phyloP scores from a whole-genome alignment of 805 yeast genomes.

The Tanozyma kutaoensis region DNA sequence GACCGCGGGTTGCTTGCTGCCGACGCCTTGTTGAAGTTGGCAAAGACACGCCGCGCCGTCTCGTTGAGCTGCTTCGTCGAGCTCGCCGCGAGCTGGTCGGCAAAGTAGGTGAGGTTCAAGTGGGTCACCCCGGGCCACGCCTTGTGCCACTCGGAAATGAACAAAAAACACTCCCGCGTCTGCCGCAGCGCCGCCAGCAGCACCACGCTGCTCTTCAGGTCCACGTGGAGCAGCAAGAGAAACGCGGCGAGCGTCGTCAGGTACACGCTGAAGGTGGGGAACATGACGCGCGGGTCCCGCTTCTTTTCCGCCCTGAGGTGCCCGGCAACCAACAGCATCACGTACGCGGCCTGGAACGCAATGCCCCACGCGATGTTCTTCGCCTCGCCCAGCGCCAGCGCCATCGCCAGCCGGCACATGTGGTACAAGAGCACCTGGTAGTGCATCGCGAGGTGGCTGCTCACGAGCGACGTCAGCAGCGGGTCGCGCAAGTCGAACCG shows the following conservation, averaged over 20 bases:
- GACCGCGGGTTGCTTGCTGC: no score
- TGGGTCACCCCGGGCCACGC: conserved; percentile 4
- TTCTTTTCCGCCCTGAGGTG: background rate
- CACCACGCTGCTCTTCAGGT: conserved; percentile 3
- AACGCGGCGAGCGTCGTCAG: conserved; percentile 2
- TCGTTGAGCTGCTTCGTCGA: background rate
- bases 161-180: conserved; percentile 1
- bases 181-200: conserved; percentile 3
- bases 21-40: no score
- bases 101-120: conserved; percentile 2
- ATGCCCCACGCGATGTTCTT: conserved; percentile 3
- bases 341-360: conserved; percentile 2
- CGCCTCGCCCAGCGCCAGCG: background rate
- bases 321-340: conserved; percentile 1
- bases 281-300: background rate
- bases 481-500: conserved; percentile 1
- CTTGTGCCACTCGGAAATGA: conserved; percentile 1
- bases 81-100: background rate
- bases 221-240: conserved; percentile 3
- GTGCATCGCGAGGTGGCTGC: conserved; percentile 1
- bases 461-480: conserved; percentile 1
- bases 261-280: conserved; percentile 3
- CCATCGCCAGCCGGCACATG: conserved; percentile 3
- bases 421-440: conserved; percentile 3
- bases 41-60: conserved; percentile 1